These are phyloP conservation scores for Protomyces inouyei DNA, from an alignment of 1,139 yeast species.

Conservation along the genomic window DNA sequence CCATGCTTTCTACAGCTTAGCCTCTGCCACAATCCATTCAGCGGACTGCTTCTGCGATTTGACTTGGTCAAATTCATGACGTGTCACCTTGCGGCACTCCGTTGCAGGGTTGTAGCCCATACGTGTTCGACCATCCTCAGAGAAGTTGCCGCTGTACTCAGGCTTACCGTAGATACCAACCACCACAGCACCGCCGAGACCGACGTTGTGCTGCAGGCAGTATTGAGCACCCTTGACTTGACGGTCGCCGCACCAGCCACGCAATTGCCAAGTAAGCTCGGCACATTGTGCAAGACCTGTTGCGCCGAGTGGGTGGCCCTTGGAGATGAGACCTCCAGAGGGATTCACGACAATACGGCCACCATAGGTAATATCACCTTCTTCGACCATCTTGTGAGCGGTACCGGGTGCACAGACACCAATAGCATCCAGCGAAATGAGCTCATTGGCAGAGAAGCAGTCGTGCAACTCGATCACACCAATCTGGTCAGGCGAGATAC, in stretches of 20 bases:
- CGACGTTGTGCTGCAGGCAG: constrained; percentile 38
- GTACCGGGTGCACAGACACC: constrained; percentile 36
- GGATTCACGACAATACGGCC: constrained; percentile 38
- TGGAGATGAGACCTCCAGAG: constrained; percentile 38
- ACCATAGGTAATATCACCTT: constrained; percentile 37
- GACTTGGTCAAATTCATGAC: constrained; percentile 14
- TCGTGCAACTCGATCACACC: constrained; percentile 39
- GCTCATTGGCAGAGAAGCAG: constrained; percentile 39
- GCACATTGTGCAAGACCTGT: constrained; percentile 39
- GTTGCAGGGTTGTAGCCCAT: constrained; percentile 38
- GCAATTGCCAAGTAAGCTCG: constrained; percentile 38
- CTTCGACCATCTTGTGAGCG: constrained; percentile 36
- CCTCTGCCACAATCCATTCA: constrained; percentile 18
- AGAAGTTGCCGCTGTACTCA: constrained; percentile 15
- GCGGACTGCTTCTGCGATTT: neutral
- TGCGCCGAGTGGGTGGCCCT: constrained; percentile 40
- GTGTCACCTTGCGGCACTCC: constrained; percentile 36
- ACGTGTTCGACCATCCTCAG: constrained; percentile 35
- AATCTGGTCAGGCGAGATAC: constrained; percentile 35
- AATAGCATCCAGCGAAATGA: constrained; percentile 36
- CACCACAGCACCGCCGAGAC: constrained; percentile 28
- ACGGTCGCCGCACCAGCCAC: constrained; percentile 39
- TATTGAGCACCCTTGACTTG: constrained; percentile 35
- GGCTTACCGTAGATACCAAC: constrained; percentile 25
- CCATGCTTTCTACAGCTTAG: constrained; percentile 1